These are phyloP conservation scores for Fusarium lateritium DNA, from an alignment of 2,329 filamentous ascomycete genomes.

Conservation along the genomic window DNA sequence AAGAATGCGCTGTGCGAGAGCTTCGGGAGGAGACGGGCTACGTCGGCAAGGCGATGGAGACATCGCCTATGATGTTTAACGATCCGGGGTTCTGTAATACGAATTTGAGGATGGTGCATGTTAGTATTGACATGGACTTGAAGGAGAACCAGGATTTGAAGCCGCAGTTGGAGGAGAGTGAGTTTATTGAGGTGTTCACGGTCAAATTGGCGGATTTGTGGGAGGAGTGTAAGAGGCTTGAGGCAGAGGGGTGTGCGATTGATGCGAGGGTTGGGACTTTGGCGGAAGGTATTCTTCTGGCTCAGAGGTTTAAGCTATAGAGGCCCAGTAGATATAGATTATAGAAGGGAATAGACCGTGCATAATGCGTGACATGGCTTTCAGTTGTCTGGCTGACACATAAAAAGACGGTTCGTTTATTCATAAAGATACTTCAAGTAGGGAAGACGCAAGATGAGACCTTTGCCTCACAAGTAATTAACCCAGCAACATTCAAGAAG, in stretches of 20 bases:
- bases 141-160: slow-evolving; percentile 78
- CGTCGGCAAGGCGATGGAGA: slow-evolving; percentile 67
- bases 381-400: too few relatives aligned
- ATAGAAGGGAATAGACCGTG: not conserved
- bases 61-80: slow-evolving; percentile 77
- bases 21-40: slow-evolving; percentile 78
- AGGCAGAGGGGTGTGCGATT: slow-evolving; percentile 81
- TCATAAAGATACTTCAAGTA: too few relatives aligned
- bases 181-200: slow-evolving; percentile 86
- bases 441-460: too few relatives aligned
- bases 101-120: slow-evolving; percentile 79
- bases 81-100: slow-evolving; percentile 78
- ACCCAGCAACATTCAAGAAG: too few relatives aligned
- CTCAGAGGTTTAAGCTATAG: slow-evolving; percentile 68
- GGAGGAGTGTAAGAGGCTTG: slow-evolving; percentile 75
- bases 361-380: too few relatives aligned
- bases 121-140: slow-evolving; percentile 77
- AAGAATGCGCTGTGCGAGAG: slow-evolving; percentile 74
- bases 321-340: not conserved
- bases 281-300: slow-evolving; percentile 83
- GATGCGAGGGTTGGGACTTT: slow-evolving; percentile 84
- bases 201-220: slow-evolving; percentile 76
- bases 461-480: too few relatives aligned
- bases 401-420: too few relatives aligned
- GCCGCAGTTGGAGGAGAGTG: slow-evolving; percentile 81